phyloP scores from a whole-genome alignment of 2,329 filamentous ascomycete genomes.

The Penicillium olsonii region DNA sequence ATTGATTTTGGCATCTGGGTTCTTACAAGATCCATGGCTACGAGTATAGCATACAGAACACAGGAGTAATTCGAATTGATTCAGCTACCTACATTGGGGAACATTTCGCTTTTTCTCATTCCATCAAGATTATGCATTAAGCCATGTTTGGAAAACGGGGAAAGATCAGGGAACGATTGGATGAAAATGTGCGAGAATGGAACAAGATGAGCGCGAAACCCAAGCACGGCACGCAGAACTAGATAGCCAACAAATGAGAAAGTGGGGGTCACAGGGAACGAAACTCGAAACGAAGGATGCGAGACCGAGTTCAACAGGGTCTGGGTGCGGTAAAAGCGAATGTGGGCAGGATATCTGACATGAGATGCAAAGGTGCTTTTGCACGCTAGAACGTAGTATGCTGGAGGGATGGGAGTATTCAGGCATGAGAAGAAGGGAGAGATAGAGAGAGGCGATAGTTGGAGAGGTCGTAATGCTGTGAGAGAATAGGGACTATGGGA shows the following conservation, averaged over 20 bases:
- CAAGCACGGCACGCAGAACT: neutral
- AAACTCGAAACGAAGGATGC: neutral
- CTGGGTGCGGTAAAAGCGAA: conserved; percentile 10
- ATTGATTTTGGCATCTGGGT: neutral
- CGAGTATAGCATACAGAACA: too few species aligned
- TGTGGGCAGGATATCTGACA: neutral
- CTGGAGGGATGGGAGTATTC: neutral
- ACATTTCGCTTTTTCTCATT: neutral
- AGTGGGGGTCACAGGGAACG: neutral
- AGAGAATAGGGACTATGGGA: neutral
- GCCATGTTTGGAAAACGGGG: neutral
- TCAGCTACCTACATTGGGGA: neutral
- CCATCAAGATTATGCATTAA: conserved; percentile 11
- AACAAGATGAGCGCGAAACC: neutral
- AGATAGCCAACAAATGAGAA: neutral
- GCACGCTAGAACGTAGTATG: conserved; percentile 24
- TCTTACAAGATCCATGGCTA: too few species aligned
- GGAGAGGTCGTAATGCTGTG: neutral
- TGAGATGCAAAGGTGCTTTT: conserved; percentile 17
- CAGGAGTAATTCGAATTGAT: neutral
- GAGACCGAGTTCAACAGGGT: neutral
- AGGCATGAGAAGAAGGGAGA: neutral
- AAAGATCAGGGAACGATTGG: neutral
- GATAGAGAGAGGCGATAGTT: conserved; percentile 2
- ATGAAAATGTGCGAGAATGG: neutral